phyloP scores from a whole-genome alignment of 2,329 filamentous ascomycete species.

The Metarhizium humberi region DNA sequence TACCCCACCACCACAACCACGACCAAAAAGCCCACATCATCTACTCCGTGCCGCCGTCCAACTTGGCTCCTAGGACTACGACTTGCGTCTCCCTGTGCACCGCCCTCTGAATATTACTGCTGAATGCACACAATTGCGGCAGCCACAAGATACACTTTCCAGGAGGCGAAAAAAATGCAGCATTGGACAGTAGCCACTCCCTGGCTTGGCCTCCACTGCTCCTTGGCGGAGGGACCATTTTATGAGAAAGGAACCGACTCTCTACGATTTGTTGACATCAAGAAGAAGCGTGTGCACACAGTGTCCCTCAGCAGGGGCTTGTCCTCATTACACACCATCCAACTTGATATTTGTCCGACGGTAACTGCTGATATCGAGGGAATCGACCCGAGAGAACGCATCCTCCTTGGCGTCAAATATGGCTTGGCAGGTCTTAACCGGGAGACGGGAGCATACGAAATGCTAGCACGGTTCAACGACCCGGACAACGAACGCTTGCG shows the following conservation, averaged over 20 bases:
- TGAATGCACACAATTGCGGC: too few relatives aligned
- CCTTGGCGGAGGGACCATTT: constrained; percentile 65
- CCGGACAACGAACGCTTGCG: constrained; percentile 43
- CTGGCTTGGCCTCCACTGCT: constrained; percentile 53
- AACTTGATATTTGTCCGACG: constrained; percentile 45
- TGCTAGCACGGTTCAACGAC: constrained; percentile 39
- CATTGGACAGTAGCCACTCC: constrained; percentile 42
- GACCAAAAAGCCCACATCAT: too few relatives aligned
- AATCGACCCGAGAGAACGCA: constrained; percentile 49
- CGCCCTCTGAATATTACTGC: too few relatives aligned
- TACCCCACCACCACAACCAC: background rate
- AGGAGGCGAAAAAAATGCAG: background rate
- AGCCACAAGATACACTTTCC: too few relatives aligned
- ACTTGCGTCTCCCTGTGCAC: too few relatives aligned
- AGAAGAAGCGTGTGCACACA: constrained; percentile 62
- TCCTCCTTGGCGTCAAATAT: constrained; percentile 72
- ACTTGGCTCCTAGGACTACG: too few relatives aligned
- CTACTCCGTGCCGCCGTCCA: too few relatives aligned
- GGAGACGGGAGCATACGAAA: constrained; percentile 41
- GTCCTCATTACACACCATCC: constrained; percentile 50
- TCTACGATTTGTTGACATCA: constrained; percentile 77
- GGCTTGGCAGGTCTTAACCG: constrained; percentile 73
- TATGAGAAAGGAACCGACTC: constrained; percentile 57
- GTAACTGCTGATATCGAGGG: constrained; percentile 75
- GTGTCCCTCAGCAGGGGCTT: constrained; percentile 57